A percentile compares a stretch with the other conserved stretches of the same genome.
Evolutionary conservation across 2,329 filamentous ascomycete species (phyloP).

Genomic region (Mycosphaerelloides madeirae): DNA sequence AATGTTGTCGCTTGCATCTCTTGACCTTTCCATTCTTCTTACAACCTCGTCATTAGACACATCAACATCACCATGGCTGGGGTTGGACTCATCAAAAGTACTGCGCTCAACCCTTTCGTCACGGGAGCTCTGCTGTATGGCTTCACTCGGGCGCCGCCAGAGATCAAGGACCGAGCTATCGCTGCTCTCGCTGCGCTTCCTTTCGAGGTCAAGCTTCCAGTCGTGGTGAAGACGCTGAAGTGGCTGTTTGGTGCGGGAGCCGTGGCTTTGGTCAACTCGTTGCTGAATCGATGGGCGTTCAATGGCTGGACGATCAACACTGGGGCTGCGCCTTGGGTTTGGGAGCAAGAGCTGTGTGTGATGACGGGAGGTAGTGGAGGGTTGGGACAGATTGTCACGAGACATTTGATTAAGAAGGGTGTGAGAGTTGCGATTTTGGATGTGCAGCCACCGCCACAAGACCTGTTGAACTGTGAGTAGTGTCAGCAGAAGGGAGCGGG

Average conservation of each 20-base stretch:
- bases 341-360: constrained; percentile 27
- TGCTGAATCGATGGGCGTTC: constrained; percentile 20
- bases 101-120: constrained; percentile 9
- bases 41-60: too few relatives aligned
- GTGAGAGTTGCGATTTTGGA: constrained; percentile 36
- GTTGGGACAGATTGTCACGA: constrained; percentile 32
- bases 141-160: constrained; percentile 16
- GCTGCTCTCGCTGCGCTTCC: constrained; percentile 16
- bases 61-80: not conserved
- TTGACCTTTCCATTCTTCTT: not conserved
- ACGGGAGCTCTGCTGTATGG: constrained; percentile 10
- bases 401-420: constrained; percentile 29
- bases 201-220: constrained; percentile 20
- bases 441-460: constrained; percentile 32
- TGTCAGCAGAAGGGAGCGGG: too few relatives aligned
- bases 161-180: constrained; percentile 10
- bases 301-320: constrained; percentile 33
- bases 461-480: constrained; percentile 11
- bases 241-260: constrained; percentile 29
- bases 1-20: too few relatives aligned
- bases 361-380: constrained; percentile 31
- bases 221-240: constrained; percentile 21
- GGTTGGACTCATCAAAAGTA: not conserved
- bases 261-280: constrained; percentile 16
- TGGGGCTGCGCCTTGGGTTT: constrained; percentile 26